Percentiles rank a stretch among this genome's conserved stretches.
Evolutionary conservation across 129 eudicot species (phyloP).

Genomic region (Pseudognaphalium luteoalbum): DNA sequence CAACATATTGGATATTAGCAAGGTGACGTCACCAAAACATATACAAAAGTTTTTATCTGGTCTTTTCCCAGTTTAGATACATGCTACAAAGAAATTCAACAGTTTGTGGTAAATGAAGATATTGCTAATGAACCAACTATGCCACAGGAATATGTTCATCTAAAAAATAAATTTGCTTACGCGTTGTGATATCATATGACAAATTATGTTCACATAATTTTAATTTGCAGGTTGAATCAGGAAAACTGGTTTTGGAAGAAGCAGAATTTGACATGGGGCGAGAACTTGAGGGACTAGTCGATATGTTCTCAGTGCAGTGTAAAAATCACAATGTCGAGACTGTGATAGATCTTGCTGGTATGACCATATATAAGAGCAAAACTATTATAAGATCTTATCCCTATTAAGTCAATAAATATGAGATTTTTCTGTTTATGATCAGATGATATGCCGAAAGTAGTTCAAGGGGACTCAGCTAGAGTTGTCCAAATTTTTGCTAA

Average conservation of each 20-base stretch:
- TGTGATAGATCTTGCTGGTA: slow-evolving; percentile 91
- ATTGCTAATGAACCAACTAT: neutral
- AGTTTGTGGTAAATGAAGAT: neutral
- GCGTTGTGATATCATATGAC: neutral
- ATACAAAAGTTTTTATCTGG: neutral
- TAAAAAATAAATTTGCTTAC: neutral
- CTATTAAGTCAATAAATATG: neutral
- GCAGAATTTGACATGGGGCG: slow-evolving; percentile 52
- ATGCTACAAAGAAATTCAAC: neutral
- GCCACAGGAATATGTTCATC: slow-evolving; percentile 2
- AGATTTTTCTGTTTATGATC: slow-evolving; percentile 23
- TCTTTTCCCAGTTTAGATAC: neutral
- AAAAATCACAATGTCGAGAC: slow-evolving; percentile 88
- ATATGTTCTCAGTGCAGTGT: slow-evolving; percentile 97
- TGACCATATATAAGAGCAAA: neutral
- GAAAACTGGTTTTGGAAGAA: slow-evolving; percentile 59
- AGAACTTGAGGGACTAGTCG: slow-evolving; percentile 94
- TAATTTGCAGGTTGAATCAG: slow-evolving; percentile 85
- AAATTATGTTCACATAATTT: neutral
- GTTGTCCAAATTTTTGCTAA: slow-evolving; percentile 92
- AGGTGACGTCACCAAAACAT: slow-evolving; percentile 48
- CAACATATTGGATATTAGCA: slow-evolving; percentile 97
- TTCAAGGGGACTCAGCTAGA: slow-evolving; percentile 94
- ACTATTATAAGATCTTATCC: slow-evolving; percentile 9
- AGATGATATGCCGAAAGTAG: slow-evolving; percentile 88